Conservation (phyloP, 257 asterid genomes). For the Ocimum tenuiflorum region DNA sequence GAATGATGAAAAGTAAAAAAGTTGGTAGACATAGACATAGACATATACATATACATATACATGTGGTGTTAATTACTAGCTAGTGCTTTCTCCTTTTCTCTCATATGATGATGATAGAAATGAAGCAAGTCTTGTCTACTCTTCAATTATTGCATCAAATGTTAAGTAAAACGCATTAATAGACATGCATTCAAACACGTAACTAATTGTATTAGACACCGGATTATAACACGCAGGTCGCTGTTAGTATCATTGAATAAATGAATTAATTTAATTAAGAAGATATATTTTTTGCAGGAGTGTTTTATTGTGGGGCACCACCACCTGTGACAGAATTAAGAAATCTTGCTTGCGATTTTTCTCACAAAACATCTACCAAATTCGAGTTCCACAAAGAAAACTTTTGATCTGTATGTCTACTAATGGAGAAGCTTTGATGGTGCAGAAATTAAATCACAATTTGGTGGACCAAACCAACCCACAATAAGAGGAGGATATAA, state of each 20-base stretch:
- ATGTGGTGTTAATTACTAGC: slow-evolving; percentile 13
- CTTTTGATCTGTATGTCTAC: slow-evolving; percentile 34
- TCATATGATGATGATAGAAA: not conserved
- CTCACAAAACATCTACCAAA: slow-evolving; percentile 66
- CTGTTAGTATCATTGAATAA: not conserved
- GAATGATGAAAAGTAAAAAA: not conserved
- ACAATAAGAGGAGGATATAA: slow-evolving; percentile 8
- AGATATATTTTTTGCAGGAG: slow-evolving; percentile 43
- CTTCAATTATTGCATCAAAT: not conserved
- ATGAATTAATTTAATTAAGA: not conserved
- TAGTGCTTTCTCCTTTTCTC: not conserved
- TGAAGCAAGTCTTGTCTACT: not conserved
- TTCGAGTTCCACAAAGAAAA: slow-evolving; percentile 89
- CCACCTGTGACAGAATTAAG: slow-evolving; percentile 56
- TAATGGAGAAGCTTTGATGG: not conserved
- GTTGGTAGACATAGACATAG: slow-evolving; percentile 9
- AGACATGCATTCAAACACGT: slow-evolving; percentile 11
- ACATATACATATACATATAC: too few species aligned
- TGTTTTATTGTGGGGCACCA: slow-evolving; percentile 92
- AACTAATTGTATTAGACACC: not conserved
- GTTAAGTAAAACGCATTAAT: not conserved
- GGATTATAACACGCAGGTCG: not conserved
- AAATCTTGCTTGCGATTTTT: slow-evolving; percentile 61
- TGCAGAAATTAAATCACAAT: not conserved
- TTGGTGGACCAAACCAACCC: slow-evolving; percentile 28